These are phyloP conservation scores for Colletotrichum somersetense DNA, from an alignment of 2,329 filamentous ascomycete genomes.

Conservation along the genomic window DNA sequence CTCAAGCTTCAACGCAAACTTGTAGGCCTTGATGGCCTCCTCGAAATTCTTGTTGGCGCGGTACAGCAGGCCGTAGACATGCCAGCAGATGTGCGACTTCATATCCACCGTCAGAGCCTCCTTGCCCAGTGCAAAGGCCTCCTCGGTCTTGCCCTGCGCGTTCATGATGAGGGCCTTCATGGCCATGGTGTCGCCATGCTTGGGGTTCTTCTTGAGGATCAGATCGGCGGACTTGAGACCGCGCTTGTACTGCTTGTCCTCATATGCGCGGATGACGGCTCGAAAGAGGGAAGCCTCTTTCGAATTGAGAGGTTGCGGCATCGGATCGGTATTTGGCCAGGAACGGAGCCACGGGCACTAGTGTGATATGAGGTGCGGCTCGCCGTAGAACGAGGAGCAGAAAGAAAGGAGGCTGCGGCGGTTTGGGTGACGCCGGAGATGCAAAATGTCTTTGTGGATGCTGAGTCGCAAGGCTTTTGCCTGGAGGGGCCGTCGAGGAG, in stretches of 20 bases:
- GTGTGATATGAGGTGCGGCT: not conserved
- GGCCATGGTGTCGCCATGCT: conserved; percentile 97
- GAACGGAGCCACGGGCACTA: conserved; percentile 29
- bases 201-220: conserved; percentile 93
- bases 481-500: conserved; percentile 38
- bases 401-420: conserved; percentile 1
- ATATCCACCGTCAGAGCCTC: conserved; percentile 94
- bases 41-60: conserved; percentile 97
- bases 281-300: conserved; percentile 97
- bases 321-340: conserved; percentile 52
- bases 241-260: conserved; percentile 96
- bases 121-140: conserved; percentile 94
- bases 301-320: conserved; percentile 81
- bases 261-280: conserved; percentile 94
- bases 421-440: conserved; percentile 14
- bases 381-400: not conserved
- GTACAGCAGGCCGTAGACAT: conserved; percentile 96
- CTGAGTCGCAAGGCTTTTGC: conserved; percentile 16
- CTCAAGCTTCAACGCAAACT: conserved; percentile 91
- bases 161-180: conserved; percentile 99
- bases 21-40: conserved; percentile 99
- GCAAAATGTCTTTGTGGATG: conserved; percentile 30
- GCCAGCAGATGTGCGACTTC: conserved; percentile 99
- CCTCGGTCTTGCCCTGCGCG: conserved; percentile 89
- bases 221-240: conserved; percentile 96